phyloP scores from a whole-genome alignment of 202 grass and related monocot species.

The Panicum virgatum region DNA sequence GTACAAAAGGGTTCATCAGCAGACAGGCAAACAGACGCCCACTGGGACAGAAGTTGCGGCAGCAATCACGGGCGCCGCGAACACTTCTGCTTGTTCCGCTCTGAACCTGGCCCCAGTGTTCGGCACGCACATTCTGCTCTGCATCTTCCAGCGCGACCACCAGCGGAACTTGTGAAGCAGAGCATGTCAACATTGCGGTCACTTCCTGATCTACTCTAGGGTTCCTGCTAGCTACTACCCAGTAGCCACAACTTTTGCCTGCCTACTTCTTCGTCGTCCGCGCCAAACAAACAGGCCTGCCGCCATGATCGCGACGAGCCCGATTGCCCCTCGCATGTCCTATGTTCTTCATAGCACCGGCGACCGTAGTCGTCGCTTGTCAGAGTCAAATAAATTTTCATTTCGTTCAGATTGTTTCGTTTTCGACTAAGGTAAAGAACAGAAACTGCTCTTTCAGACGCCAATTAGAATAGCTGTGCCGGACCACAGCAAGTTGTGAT shows the following conservation, averaged over 20 bases:
- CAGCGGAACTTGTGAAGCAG: no score
- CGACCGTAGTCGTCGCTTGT: background rate
- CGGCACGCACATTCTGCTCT: background rate
- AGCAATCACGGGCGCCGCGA: background rate
- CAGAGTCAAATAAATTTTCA: background rate
- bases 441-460: background rate
- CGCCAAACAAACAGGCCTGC: background rate
- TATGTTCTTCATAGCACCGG: background rate
- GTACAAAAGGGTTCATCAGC: background rate
- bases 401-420: background rate
- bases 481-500: conserved; percentile 4
- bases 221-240: no score
- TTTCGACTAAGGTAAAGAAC: background rate
- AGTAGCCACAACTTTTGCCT: background rate
- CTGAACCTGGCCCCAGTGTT: background rate
- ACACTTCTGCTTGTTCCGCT: conserved; percentile 2
- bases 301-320: background rate
- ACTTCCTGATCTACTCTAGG: background rate
- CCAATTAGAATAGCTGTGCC: background rate
- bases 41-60: background rate
- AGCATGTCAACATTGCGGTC: conserved; percentile 12
- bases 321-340: background rate
- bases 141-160: background rate
- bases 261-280: background rate
- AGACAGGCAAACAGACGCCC: background rate